Evolutionary conservation across 345 rosid genomes (phyloP), one percentile per base, ranked within the genome.

Genomic region (Melaleuca alternifolia): DNA sequence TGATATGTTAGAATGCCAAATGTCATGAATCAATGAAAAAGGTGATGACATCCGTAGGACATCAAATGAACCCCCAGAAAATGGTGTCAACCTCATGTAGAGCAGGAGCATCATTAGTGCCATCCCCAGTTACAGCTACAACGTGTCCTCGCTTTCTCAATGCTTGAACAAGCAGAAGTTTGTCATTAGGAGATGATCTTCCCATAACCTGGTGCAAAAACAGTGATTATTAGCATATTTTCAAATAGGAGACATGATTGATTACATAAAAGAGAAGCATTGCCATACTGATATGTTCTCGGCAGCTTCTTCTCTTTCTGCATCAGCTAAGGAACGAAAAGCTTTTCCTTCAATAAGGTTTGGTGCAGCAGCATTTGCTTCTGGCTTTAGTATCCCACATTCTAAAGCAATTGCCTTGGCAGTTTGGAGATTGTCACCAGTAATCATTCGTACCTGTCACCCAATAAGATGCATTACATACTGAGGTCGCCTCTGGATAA

Each of bases 341-440:
- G 87, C 90, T 91, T 89, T 93, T 83, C 99, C 99, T 91, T 97
- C 99, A 87, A 97, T 97, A 86, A 97, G 87, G 88, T 89, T 90
- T 56, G 95, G 95, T 79, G 92, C 96, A 10, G 89, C 85, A 62
- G 96, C 95, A 83, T 94, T 96, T 54, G 90, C 92, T 87, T 88
- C 91, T 76, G 96, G 90, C 50, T 86, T 87, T 87, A 97, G 88
- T 90, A 97, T 97, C 75, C 99, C 99, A 85, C 99, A 97, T 83
- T 97, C 99, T 88, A 96, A 79, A 86, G 99, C 99, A 90, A 97
- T 95, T 79, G 99, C 97, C 92, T 90, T 96, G 9, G 99, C 99
- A 86, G 99, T 97, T 87, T 94, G 95, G 87, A 95, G 84, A 91
- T 97, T 97, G 93, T 97, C 99, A 86, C 99, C 99, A 86, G 99